phyloP scores from a whole-genome alignment of 2,329 filamentous ascomycete species.

The Lecanicillium sp. region DNA sequence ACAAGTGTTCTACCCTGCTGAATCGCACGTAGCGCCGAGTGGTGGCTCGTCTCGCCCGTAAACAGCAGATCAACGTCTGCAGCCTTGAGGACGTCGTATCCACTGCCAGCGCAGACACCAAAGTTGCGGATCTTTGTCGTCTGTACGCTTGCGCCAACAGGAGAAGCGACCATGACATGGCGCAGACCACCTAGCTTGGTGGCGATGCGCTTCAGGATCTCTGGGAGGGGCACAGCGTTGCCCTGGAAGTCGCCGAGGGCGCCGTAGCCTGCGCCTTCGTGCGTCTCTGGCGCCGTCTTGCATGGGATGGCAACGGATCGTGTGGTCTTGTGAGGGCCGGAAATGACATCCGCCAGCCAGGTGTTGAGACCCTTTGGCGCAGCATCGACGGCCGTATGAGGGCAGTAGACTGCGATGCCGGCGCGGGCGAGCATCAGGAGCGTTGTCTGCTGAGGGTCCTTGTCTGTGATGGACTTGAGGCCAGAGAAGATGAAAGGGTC shows the following conservation, averaged over 20 bases:
- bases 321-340: conserved; percentile 35
- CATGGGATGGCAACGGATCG: conserved; percentile 39
- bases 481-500: conserved; percentile 95
- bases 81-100: conserved; percentile 64
- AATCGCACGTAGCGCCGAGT: conserved; percentile 79
- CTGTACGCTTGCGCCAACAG: conserved; percentile 36
- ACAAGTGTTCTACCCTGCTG: conserved; percentile 79
- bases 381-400: conserved; percentile 90
- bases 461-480: conserved; percentile 78
- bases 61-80: conserved; percentile 72
- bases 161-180: conserved; percentile 40
- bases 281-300: conserved; percentile 30
- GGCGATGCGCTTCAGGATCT: conserved; percentile 48
- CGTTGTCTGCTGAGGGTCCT: conserved; percentile 78
- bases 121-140: conserved; percentile 52
- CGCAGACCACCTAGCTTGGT: conserved; percentile 57
- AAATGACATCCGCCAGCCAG: conserved; percentile 85
- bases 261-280: conserved; percentile 45
- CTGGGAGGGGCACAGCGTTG: conserved; percentile 27
- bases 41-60: conserved; percentile 89
- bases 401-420: conserved; percentile 91
- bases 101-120: conserved; percentile 85
- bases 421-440: conserved; percentile 74
- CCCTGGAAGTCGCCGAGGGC: conserved; percentile 33
- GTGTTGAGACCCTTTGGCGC: conserved; percentile 79